Conservation (phyloP, 2,329 filamentous ascomycete species). For the Emergomyces pasteurianus region DNA sequence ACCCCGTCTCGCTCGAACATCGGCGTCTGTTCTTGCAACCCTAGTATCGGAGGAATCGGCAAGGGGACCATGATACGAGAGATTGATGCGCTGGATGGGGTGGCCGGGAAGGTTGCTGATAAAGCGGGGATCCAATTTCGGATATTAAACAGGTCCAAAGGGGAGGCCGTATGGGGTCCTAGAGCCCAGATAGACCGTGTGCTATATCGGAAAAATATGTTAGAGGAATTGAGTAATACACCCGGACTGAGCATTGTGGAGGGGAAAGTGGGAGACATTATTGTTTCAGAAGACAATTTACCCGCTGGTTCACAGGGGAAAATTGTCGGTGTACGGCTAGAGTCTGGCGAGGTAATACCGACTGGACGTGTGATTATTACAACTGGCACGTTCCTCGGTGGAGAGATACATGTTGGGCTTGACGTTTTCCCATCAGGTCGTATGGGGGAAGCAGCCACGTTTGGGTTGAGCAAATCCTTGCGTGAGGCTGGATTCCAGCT, state of each 20-base stretch:
- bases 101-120: slow-evolving; percentile 80
- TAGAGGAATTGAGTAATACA: slow-evolving; percentile 67
- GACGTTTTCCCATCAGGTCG: slow-evolving; percentile 75
- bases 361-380: slow-evolving; percentile 83
- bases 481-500: slow-evolving; percentile 78
- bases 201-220: slow-evolving; percentile 85
- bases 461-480: slow-evolving; percentile 82
- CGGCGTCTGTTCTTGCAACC: slow-evolving; percentile 92
- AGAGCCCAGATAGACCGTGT: slow-evolving; percentile 88
- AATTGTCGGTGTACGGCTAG: slow-evolving; percentile 74
- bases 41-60: slow-evolving; percentile 94
- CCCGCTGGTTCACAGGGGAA: slow-evolving; percentile 47
- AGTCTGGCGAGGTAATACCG: slow-evolving; percentile 72
- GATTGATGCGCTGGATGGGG: slow-evolving; percentile 84
- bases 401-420: slow-evolving; percentile 91
- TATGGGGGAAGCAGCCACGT: slow-evolving; percentile 87
- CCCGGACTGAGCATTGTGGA: slow-evolving; percentile 68
- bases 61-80: slow-evolving; percentile 95
- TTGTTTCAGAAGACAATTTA: slow-evolving; percentile 48
- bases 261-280: slow-evolving; percentile 85
- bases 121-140: slow-evolving; percentile 92
- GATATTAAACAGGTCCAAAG: slow-evolving; percentile 76
- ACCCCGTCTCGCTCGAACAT: slow-evolving; percentile 83
- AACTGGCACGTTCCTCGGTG: slow-evolving; percentile 87
- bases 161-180: slow-evolving; percentile 93